phyloP scores from a whole-genome alignment of 2,329 filamentous ascomycete species.

The Pseudogymnoascus sp. region DNA sequence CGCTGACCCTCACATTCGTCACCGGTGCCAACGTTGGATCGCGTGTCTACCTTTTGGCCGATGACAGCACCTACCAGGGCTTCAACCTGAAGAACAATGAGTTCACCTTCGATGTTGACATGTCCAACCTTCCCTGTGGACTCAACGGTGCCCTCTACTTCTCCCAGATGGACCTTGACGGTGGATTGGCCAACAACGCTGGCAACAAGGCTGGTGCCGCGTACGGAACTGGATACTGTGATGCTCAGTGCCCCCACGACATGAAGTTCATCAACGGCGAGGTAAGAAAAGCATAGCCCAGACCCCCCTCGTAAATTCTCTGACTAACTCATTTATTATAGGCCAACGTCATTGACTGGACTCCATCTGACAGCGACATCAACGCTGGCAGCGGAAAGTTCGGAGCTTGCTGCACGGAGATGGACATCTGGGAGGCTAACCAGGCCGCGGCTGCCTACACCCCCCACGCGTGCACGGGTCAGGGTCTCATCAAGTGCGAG shows the following conservation, averaged over 20 bases:
- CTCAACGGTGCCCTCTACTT: constrained; percentile 63
- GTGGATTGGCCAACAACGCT: constrained; percentile 41
- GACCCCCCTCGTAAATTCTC: constrained; percentile 28
- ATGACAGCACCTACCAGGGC: constrained; percentile 52
- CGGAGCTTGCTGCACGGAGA: constrained; percentile 56
- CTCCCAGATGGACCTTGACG: constrained; percentile 51
- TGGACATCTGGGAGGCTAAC: constrained; percentile 58
- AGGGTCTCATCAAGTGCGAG: constrained; percentile 35
- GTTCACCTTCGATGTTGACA: constrained; percentile 62
- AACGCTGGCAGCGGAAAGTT: constrained; percentile 42
- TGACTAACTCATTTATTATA: constrained; percentile 19
- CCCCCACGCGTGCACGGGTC: constrained; percentile 43
- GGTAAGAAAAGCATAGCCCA: constrained; percentile 19
- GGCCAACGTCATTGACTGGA: constrained; percentile 44
- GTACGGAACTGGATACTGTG: constrained; percentile 55
- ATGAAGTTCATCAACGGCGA: constrained; percentile 42
- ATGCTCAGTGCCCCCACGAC: constrained; percentile 45
- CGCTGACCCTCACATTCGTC: constrained; percentile 46
- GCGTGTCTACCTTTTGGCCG: constrained; percentile 54
- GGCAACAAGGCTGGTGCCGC: constrained; percentile 46
- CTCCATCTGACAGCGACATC: constrained; percentile 34
- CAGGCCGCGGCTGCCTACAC: constrained; percentile 47
- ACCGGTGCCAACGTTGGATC: constrained; percentile 41
- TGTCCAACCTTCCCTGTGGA: constrained; percentile 57
- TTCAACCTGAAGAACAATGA: constrained; percentile 57